phyloP scores from a whole-genome alignment of 805 yeast genomes.

The Yarrowia sp. region DNA sequence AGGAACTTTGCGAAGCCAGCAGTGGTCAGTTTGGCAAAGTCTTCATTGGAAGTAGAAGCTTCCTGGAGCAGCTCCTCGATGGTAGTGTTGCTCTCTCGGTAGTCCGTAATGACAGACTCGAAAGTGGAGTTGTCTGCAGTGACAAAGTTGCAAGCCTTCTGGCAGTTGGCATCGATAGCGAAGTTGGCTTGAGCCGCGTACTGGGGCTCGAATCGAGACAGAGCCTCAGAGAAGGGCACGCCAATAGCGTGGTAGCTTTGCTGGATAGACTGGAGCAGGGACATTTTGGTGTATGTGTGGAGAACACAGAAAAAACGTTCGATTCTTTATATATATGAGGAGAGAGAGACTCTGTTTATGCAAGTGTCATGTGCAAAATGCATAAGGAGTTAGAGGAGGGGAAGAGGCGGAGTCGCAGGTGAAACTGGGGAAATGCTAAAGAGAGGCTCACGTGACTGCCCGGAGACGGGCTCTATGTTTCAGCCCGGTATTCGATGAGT shows the following conservation, averaged over 20 bases:
- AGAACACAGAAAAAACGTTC: not conserved
- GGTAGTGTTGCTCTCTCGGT: slow-evolving; percentile 19
- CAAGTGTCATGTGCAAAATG: slow-evolving; percentile 23
- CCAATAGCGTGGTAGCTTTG: slow-evolving; percentile 26
- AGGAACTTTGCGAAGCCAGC: slow-evolving; percentile 23
- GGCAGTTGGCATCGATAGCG: slow-evolving; percentile 21
- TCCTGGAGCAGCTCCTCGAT: slow-evolving; percentile 1
- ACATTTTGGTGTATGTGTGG: not conserved
- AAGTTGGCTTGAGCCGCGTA: slow-evolving; percentile 1
- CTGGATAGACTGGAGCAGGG: slow-evolving; percentile 18
- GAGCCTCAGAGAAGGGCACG: slow-evolving; percentile 14
- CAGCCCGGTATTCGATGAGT: not conserved
- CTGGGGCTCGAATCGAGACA: slow-evolving; percentile 24
- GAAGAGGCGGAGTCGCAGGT: slow-evolving; percentile 22
- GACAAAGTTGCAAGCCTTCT: slow-evolving; percentile 5
- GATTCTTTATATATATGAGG: not conserved
- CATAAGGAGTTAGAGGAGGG: slow-evolving; percentile 9
- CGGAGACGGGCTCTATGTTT: not conserved
- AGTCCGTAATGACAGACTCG: slow-evolving; percentile 10
- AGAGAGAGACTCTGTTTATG: slow-evolving; percentile 7
- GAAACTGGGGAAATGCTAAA: not conserved
- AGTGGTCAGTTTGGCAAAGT: slow-evolving; percentile 10
- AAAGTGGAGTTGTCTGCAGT: slow-evolving; percentile 19
- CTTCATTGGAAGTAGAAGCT: slow-evolving; percentile 5
- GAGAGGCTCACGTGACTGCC: not conserved